phyloP scores from a whole-genome alignment of 2,329 filamentous ascomycete genomes.

The Aspergillus brasiliensis region DNA sequence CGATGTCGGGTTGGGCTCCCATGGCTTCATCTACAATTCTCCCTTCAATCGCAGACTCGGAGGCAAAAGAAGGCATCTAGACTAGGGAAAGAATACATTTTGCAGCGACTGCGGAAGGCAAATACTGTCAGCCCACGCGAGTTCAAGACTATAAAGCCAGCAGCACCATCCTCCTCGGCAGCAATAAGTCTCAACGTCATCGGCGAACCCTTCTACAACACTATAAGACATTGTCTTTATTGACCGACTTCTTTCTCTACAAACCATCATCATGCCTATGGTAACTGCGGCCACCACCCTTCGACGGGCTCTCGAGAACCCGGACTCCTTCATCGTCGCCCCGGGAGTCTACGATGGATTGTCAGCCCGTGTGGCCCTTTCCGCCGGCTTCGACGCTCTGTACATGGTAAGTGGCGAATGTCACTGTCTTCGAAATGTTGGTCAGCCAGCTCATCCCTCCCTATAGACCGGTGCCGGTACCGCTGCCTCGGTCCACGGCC shows the following conservation, averaged over 20 bases:
- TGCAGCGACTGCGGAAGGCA: neutral
- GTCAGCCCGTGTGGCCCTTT: constrained; percentile 52
- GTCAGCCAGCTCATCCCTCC: neutral
- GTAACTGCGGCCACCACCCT: constrained; percentile 34
- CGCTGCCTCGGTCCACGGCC: constrained; percentile 51
- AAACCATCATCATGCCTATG: constrained; percentile 24
- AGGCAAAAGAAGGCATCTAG: neutral
- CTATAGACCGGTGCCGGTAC: constrained; percentile 55
- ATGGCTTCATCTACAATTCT: neutral
- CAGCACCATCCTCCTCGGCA: neutral
- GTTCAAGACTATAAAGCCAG: neutral
- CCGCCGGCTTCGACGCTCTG: constrained; percentile 52
- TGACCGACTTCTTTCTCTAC: neutral
- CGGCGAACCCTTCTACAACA: neutral
- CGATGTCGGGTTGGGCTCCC: constrained; percentile 8
- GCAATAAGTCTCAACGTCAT: neutral
- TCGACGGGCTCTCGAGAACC: constrained; percentile 36
- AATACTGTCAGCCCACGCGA: neutral
- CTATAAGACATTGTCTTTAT: neutral
- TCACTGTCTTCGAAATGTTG: neutral
- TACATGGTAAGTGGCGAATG: constrained; percentile 49
- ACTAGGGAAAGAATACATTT: neutral
- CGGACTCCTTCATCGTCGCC: constrained; percentile 44
- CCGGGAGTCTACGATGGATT: constrained; percentile 57
- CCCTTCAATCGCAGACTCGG: neutral